Conservation (phyloP, 305 asterid genomes). For the Fraxinus paxiana region DNA sequence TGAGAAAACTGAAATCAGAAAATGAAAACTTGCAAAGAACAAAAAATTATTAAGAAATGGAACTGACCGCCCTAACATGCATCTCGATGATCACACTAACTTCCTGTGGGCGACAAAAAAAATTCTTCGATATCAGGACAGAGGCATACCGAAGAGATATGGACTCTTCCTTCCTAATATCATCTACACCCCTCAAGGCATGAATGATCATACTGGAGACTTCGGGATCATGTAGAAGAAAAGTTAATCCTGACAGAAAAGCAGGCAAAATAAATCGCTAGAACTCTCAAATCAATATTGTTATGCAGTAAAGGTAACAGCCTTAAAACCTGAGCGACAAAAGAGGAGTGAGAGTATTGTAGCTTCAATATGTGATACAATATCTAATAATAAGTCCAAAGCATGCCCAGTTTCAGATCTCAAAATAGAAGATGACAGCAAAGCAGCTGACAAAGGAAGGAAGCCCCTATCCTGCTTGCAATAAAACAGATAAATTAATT, state of each 20-base stretch:
- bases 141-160: slow-evolving; percentile 79
- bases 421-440: slow-evolving; percentile 71
- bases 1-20: slow-evolving; percentile 18
- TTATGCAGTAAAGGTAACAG: slow-evolving; percentile 15
- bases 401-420: slow-evolving; percentile 59
- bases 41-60: slow-evolving; percentile 18
- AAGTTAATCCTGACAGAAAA: slow-evolving; percentile 65
- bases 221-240: slow-evolving; percentile 75
- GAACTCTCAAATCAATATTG: slow-evolving; percentile 14
- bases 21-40: background rate
- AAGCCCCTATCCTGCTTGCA: slow-evolving; percentile 84
- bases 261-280: slow-evolving; percentile 26
- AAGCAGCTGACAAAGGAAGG: slow-evolving; percentile 90
- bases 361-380: slow-evolving; percentile 67
- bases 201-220: slow-evolving; percentile 55
- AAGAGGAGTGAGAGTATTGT: slow-evolving; percentile 66
- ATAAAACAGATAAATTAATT: slow-evolving; percentile 28
- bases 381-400: slow-evolving; percentile 56
- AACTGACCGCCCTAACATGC: slow-evolving; percentile 77
- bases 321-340: slow-evolving; percentile 69
- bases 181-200: slow-evolving; percentile 62
- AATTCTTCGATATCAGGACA: slow-evolving; percentile 73
- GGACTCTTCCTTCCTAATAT: slow-evolving; percentile 49
- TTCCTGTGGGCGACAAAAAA: slow-evolving; percentile 61
- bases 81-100: slow-evolving; percentile 71